phyloP scores from a whole-genome alignment of 2,329 filamentous ascomycete species.

The Fusarium xylarioides region DNA sequence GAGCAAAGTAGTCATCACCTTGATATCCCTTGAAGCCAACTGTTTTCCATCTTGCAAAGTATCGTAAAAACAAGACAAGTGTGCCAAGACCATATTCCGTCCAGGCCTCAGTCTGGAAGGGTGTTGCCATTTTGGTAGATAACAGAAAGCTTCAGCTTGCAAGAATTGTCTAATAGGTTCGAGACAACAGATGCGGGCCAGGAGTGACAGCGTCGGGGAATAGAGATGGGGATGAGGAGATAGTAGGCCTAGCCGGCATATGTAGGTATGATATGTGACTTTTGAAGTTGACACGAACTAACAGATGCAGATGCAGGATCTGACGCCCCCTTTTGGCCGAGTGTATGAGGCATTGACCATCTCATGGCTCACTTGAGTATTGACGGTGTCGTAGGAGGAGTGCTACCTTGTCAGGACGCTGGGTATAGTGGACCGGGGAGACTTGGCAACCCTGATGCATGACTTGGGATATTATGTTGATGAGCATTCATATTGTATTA shows the following conservation, averaged over 20 bases:
- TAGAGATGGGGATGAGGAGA: background rate
- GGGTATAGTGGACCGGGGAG: background rate
- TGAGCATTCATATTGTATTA: background rate
- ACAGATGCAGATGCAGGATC: background rate
- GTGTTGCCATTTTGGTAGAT: conserved; percentile 44
- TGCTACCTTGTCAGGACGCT: background rate
- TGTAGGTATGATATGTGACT: background rate
- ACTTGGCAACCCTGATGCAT: background rate
- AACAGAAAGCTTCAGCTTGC: background rate
- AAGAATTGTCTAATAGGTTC: background rate
- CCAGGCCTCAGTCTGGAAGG: conserved; percentile 56
- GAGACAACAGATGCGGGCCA: background rate
- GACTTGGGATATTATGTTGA: background rate
- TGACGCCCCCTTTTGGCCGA: conserved; percentile 4
- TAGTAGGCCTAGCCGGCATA: background rate
- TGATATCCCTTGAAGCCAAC: conserved; percentile 53
- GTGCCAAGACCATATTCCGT: conserved; percentile 53
- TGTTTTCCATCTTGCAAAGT: conserved; percentile 50
- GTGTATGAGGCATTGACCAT: conserved; percentile 14
- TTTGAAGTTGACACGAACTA: background rate
- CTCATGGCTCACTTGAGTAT: conserved; percentile 1
- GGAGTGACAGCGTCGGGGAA: background rate
- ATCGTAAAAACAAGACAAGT: conserved; percentile 49
- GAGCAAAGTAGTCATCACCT: conserved; percentile 55
- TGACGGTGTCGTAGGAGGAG: background rate